Percentiles rank a stretch among this genome's conserved stretches.
Evolutionary conservation across 768 basidiomycete genomes (phyloP).

Genomic region (Amanita jacksonii): DNA sequence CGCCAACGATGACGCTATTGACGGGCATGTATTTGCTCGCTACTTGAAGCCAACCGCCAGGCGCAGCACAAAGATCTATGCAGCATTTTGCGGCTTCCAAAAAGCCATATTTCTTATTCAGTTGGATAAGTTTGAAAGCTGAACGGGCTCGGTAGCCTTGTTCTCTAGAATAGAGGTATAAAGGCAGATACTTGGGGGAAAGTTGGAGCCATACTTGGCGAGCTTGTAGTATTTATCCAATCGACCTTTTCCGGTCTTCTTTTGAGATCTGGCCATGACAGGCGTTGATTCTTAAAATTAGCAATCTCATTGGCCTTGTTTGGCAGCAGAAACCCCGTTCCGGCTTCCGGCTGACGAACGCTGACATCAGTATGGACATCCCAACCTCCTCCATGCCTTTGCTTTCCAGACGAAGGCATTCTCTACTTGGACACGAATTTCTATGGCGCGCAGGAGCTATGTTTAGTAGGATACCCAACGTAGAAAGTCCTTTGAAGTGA

Average conservation of each 20-base stretch:
- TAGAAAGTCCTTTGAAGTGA: no score
- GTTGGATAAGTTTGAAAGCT: constrained; percentile 96
- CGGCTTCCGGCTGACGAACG: no score
- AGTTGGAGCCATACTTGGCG: constrained; percentile 53
- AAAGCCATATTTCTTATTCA: constrained; percentile 96
- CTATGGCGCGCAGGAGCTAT: constrained; percentile 8
- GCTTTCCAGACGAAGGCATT: neutral
- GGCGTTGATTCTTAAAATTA: neutral
- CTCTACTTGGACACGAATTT: neutral
- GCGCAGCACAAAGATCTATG: constrained; percentile 97
- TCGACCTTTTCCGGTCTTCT: constrained; percentile 94
- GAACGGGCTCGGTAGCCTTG: constrained; percentile 99
- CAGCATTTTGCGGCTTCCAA: constrained; percentile 84
- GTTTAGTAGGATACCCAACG: constrained; percentile 1
- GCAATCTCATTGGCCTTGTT: neutral
- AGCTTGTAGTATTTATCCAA: constrained; percentile 97
- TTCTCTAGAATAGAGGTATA: constrained; percentile 48
- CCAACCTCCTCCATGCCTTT: constrained; percentile 1
- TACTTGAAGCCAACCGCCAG: constrained; percentile 98
- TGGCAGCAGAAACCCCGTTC: no score
- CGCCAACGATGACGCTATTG: constrained; percentile 86
- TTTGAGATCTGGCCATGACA: constrained; percentile 69
- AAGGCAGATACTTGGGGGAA: constrained; percentile 4
- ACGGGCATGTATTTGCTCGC: constrained; percentile 96
- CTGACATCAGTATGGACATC: neutral